A percentile compares a stretch with the other conserved stretches of the same genome.
These are phyloP conservation scores for Podospora conica DNA, from an alignment of 495 filamentous ascomycete genomes.

Conservation along the genomic window DNA sequence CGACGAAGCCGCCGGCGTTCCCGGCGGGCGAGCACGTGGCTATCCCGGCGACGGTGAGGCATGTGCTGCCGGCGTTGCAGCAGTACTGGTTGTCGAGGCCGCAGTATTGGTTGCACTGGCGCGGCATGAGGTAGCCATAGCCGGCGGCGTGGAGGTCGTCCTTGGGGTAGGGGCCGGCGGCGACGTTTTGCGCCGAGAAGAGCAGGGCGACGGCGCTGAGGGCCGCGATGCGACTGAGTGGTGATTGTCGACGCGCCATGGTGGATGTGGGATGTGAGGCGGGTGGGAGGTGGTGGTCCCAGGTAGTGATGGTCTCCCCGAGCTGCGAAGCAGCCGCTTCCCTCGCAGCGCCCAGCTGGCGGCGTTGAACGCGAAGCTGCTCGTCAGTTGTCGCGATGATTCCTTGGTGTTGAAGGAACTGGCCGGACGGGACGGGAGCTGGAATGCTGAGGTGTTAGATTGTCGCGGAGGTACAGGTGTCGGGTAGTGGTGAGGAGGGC, in stretches of 20 bases:
- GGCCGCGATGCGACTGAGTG: constrained; percentile 18
- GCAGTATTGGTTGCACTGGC: constrained; percentile 59
- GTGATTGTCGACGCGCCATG: constrained; percentile 10
- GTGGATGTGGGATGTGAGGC: background rate
- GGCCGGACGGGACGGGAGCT: background rate
- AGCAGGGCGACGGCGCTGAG: constrained; percentile 22
- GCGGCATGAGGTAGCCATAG: constrained; percentile 36
- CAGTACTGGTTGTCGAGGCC: constrained; percentile 63
- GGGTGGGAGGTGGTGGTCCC: background rate
- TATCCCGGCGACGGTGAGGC: constrained; percentile 54
- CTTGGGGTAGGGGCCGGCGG: constrained; percentile 37
- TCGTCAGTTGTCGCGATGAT: background rate
- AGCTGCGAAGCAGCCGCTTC: constrained; percentile 1
- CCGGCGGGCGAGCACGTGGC: constrained; percentile 31
- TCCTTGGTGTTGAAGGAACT: background rate
- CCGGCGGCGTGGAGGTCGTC: constrained; percentile 31
- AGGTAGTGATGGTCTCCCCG: background rate
- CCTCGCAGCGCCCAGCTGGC: background rate
- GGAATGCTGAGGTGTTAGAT: background rate
- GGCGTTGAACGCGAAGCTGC: background rate
- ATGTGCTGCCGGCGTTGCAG: constrained; percentile 54
- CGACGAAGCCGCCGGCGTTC: constrained; percentile 44
- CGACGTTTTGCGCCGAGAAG: constrained; percentile 26
- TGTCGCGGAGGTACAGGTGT: background rate
- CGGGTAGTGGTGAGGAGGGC: background rate